A percentile compares a stretch with the other conserved stretches of the same genome.
These are phyloP conservation scores for Auriscalpium microsporum DNA, from an alignment of 768 basidiomycete genomes.

Conservation along the genomic window DNA sequence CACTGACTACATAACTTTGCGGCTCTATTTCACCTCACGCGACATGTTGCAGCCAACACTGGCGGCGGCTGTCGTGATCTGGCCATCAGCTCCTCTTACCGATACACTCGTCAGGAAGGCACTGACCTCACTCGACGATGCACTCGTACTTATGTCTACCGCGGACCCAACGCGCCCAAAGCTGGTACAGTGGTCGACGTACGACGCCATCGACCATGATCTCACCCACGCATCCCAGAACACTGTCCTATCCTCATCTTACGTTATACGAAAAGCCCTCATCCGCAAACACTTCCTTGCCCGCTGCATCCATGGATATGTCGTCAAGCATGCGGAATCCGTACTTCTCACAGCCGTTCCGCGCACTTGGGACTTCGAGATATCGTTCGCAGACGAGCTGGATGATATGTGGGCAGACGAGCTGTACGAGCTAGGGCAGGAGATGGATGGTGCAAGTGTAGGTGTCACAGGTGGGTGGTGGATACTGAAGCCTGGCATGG, in stretches of 20 bases:
- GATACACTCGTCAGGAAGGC: conserved; percentile 35
- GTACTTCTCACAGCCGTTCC: conserved; percentile 51
- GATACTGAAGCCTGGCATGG: conserved; percentile 97
- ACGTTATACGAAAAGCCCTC: conserved; percentile 84
- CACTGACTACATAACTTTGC: too few relatives aligned
- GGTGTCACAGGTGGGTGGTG: conserved; percentile 51
- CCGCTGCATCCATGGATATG: conserved; percentile 59
- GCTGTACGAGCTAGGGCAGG: conserved; percentile 72
- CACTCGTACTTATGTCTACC: conserved; percentile 18
- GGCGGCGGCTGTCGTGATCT: conserved; percentile 24
- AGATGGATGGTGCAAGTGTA: conserved; percentile 33
- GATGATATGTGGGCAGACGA: conserved; percentile 93
- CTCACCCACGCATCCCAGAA: conserved; percentile 46
- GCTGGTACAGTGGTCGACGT: conserved; percentile 77
- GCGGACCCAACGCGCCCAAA: conserved; percentile 13
- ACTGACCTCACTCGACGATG: conserved; percentile 18
- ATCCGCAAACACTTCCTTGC: conserved; percentile 94
- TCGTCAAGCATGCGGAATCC: conserved; percentile 60
- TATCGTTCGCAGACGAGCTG: conserved; percentile 88
- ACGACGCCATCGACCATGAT: conserved; percentile 79
- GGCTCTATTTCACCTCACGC: too few relatives aligned
- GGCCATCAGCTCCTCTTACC: conserved; percentile 44
- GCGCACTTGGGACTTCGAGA: conserved; percentile 73
- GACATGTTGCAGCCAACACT: too few relatives aligned
- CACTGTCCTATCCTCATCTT: conserved; percentile 64